Evolutionary conservation across 495 filamentous ascomycete species (phyloP).

Genomic region (Lepraria neglecta): DNA sequence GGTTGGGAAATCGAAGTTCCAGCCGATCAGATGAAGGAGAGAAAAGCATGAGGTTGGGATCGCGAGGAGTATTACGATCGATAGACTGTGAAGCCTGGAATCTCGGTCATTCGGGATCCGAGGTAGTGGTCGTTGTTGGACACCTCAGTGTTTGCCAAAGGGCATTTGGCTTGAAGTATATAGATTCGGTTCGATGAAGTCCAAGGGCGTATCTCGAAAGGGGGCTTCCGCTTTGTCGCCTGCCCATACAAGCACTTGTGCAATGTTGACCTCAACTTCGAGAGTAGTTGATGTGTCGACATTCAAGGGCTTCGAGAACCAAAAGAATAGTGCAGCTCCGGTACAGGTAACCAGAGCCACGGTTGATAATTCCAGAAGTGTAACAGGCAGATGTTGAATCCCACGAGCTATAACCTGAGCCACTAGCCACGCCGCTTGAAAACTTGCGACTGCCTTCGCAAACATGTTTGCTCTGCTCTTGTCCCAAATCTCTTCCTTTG

Average conservation of each 20-base stretch:
- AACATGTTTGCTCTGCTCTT: conserved; percentile 32
- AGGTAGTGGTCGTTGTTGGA: conserved; percentile 23
- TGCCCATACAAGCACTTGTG: not conserved
- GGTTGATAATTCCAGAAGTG: conserved; percentile 34
- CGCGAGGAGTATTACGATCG: conserved; percentile 17
- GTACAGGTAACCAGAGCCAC: conserved; percentile 31
- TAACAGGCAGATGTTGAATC: conserved; percentile 26
- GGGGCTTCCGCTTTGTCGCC: conserved; percentile 5
- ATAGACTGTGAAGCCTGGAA: conserved; percentile 13
- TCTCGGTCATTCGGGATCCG: conserved; percentile 30
- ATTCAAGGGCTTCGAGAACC: conserved; percentile 32
- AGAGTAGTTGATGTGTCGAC: conserved; percentile 24
- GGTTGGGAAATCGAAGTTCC: conserved; percentile 40
- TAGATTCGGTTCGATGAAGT: conserved; percentile 30
- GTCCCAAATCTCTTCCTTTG: conserved; percentile 31
- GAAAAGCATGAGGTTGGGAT: conserved; percentile 26
- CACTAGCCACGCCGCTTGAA: conserved; percentile 32
- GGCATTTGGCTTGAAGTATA: conserved; percentile 21
- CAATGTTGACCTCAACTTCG: not conserved
- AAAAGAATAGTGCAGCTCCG: conserved; percentile 25
- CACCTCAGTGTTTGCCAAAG: conserved; percentile 2
- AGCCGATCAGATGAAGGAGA: conserved; percentile 33
- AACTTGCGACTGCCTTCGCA: conserved; percentile 26
- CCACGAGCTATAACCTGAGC: conserved; percentile 29
- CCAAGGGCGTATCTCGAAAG: conserved; percentile 29